Evolutionary conservation across 164 flowering plant species (phyloP).

Genomic region (Magnolia changhungtana): DNA sequence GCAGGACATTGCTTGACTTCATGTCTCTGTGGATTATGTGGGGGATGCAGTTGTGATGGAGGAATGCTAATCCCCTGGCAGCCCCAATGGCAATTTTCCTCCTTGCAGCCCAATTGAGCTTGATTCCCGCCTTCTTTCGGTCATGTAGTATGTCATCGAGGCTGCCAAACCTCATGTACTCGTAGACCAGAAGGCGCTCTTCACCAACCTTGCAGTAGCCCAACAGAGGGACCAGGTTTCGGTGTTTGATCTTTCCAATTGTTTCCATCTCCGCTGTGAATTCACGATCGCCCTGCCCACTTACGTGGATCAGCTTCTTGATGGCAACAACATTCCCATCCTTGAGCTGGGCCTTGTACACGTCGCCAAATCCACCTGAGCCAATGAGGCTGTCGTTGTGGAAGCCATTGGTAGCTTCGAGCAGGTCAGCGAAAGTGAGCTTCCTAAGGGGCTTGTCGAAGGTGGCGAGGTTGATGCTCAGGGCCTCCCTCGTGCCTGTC

Average conservation of each 20-base stretch:
- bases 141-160: constrained; percentile 91
- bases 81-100: constrained; percentile 85
- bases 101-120: constrained; percentile 76
- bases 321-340: constrained; percentile 88
- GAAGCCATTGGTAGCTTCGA: constrained; percentile 91
- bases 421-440: constrained; percentile 90
- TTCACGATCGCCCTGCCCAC: constrained; percentile 95
- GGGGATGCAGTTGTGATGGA: constrained; percentile 90
- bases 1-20: constrained; percentile 94
- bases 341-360: constrained; percentile 82
- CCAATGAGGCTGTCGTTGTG: constrained; percentile 80
- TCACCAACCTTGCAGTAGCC: constrained; percentile 98
- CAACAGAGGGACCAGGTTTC: constrained; percentile 87
- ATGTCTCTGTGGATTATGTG: constrained; percentile 95
- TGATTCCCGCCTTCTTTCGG: constrained; percentile 55
- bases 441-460: constrained; percentile 91
- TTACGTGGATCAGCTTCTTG: constrained; percentile 84
- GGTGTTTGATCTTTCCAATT: constrained; percentile 90
- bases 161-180: constrained; percentile 92
- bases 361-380: constrained; percentile 97
- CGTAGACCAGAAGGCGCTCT: constrained; percentile 87
- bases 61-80: constrained; percentile 86
- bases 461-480: constrained; percentile 82
- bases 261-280: constrained; percentile 99
- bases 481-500: constrained; percentile 65